Evolutionary conservation across 192 early-diverging fungal genomes (phyloP).

Genomic region (Rhizophagus clarus): DNA sequence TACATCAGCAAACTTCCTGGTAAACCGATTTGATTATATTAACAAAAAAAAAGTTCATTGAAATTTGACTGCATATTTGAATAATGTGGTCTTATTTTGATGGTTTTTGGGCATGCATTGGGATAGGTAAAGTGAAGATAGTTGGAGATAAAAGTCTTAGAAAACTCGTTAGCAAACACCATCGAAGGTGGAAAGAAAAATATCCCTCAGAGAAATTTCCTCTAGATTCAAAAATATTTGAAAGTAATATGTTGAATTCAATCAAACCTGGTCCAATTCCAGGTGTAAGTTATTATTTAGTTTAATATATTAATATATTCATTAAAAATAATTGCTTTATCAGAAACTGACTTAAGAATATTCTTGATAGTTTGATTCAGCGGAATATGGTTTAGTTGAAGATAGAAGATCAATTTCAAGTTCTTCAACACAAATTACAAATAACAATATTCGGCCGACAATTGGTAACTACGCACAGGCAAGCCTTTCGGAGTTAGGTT

Average conservation of each 20-base stretch:
- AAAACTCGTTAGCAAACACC: slow-evolving; percentile 3
- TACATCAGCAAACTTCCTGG: slow-evolving; percentile 9
- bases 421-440: neutral
- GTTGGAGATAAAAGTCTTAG: slow-evolving; percentile 7
- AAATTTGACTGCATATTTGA: neutral
- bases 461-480: neutral
- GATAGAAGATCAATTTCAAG: neutral
- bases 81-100: neutral
- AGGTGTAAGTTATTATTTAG: neutral
- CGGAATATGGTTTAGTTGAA: slow-evolving; percentile 5
- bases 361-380: slow-evolving; percentile 6
- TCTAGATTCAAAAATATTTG: slow-evolving; percentile 1
- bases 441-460: slow-evolving; percentile 4
- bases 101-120: neutral
- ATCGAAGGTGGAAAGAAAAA: slow-evolving; percentile 5
- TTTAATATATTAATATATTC: neutral
- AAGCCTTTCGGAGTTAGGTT: neutral
- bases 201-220: slow-evolving; percentile 12
- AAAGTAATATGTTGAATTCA: slow-evolving; percentile 17
- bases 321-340: neutral
- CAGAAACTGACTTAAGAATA: neutral
- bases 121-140: slow-evolving; percentile 16
- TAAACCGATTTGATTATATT: neutral
- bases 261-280: neutral
- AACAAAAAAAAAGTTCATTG: neutral